Evolutionary conservation across 2,329 filamentous ascomycete genomes (phyloP).

Genomic region (Trichoderma asperellum): DNA sequence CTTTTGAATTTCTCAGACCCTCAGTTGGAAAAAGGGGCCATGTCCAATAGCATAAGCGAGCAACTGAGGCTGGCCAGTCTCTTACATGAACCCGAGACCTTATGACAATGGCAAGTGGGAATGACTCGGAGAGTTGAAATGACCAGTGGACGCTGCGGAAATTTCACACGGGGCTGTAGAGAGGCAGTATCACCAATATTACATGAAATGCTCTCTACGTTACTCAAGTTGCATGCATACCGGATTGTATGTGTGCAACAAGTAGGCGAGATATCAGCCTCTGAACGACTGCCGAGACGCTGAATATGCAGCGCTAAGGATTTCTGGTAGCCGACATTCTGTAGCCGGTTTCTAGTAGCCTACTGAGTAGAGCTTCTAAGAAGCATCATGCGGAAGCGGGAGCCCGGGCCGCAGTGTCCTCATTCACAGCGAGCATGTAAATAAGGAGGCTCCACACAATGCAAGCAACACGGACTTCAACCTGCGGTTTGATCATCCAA

Average conservation of each 20-base stretch:
- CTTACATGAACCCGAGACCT: constrained; percentile 2
- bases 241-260: not conserved
- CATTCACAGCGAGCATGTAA: not conserved
- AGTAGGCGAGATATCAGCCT: not conserved
- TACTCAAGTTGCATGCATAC: not conserved
- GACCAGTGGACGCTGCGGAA: constrained; percentile 6
- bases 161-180: not conserved
- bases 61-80: not conserved
- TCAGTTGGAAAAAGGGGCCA: constrained; percentile 5
- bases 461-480: not conserved
- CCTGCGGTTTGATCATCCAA: not conserved
- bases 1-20: not conserved
- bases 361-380: not conserved
- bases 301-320: not conserved
- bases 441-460: not conserved
- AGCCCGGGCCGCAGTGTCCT: constrained; percentile 6
- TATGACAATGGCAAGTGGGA: not conserved
- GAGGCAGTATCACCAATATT: not conserved
- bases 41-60: constrained; percentile 13
- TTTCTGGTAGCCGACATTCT: not conserved
- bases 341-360: not conserved
- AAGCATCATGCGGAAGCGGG: constrained; percentile 15
- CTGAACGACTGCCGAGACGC: constrained; percentile 12
- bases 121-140: constrained; percentile 9
- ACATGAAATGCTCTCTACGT: not conserved